Base-by-base conservation (phyloP, 768 basidiomycete genomes). In the Amanita phalloides region DNA sequence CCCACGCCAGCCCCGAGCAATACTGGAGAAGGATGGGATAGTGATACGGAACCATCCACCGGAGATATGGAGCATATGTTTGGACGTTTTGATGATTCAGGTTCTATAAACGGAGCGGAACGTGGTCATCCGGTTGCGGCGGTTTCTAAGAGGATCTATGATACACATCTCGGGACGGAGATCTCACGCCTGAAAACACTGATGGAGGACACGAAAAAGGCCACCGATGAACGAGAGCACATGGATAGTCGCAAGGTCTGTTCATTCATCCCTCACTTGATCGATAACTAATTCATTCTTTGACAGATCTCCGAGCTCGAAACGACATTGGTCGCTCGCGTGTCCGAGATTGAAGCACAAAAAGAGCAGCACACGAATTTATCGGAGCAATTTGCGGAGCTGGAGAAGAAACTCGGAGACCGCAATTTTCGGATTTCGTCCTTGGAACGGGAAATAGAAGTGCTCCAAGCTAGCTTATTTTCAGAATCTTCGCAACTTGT, bases 1-100 rank as follows among this genome's bases (percentile, higher is more conserved):
- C 75, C 76, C 8, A 78, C 76, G 1, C 77, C 77, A 48, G 73
- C 74, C 20, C 74, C 75, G 30, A 76, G 69, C 56, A 58, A 60
- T 28, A 62, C 60, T 49, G 65, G 54, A 30, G 52, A 57, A 20
- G 49, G 55, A 33, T 46, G 57, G 48, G 59, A 61, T 8, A 62
- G 62, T 14, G 55, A 35, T 26, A 44, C 8, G 17, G 20, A n/a
- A 11, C 6, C 21, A 21, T 26, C 36, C 25, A 26, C n/a, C 3
- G 44, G 45, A 36, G 43, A 30, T 13, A 32, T 13, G 14, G 39
- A 33, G 10, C 17, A 17, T 17, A 35, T 26, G 0, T 42, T 36
- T 28, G 41, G 39, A 28, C n/a, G 35, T 23, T 42, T 14, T 33
- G 51, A 42, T 10, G 30, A 52, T 36, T 26, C 51, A 8, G 51